A percentile compares a stretch with the other conserved stretches of the same genome.
phyloP scores from a whole-genome alignment of 2,329 filamentous ascomycete genomes.

The Talaromyces piceae region DNA sequence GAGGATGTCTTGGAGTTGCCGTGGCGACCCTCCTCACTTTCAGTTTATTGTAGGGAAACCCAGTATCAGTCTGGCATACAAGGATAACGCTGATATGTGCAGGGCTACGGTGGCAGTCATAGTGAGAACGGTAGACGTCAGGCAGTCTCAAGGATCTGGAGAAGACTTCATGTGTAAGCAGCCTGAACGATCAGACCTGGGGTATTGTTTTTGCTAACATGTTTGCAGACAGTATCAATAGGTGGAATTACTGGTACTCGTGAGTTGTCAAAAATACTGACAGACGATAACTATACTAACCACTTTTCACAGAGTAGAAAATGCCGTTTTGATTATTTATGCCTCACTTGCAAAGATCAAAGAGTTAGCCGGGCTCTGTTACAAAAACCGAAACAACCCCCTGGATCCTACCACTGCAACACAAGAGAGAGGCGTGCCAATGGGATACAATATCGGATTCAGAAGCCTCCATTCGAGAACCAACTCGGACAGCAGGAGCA shows the following conservation, averaged over 20 bases:
- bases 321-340: slow-evolving; percentile 10
- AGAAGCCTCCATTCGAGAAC: neutral
- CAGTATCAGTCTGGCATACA: neutral
- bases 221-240: slow-evolving; percentile 1
- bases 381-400: neutral
- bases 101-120: slow-evolving; percentile 9
- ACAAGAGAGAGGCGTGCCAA: neutral
- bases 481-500: neutral
- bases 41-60: slow-evolving; percentile 5
- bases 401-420: neutral
- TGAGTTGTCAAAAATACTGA: slow-evolving; percentile 3
- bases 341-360: slow-evolving; percentile 11
- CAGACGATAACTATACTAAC: neutral
- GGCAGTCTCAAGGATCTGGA: neutral
- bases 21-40: slow-evolving; percentile 7
- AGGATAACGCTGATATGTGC: neutral
- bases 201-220: neutral
- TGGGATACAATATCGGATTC: neutral
- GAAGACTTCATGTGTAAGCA: slow-evolving; percentile 10
- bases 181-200: neutral
- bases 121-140: slow-evolving; percentile 4
- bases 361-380: neutral
- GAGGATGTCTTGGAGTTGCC: slow-evolving; percentile 2
- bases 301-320: slow-evolving; percentile 6
- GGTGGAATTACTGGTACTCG: slow-evolving; percentile 11